Evolutionary conservation across 108 stramenopile species (phyloP), one percentile per base, ranked within the genome.

Genomic region (Aurantiochytrium sp.): DNA sequence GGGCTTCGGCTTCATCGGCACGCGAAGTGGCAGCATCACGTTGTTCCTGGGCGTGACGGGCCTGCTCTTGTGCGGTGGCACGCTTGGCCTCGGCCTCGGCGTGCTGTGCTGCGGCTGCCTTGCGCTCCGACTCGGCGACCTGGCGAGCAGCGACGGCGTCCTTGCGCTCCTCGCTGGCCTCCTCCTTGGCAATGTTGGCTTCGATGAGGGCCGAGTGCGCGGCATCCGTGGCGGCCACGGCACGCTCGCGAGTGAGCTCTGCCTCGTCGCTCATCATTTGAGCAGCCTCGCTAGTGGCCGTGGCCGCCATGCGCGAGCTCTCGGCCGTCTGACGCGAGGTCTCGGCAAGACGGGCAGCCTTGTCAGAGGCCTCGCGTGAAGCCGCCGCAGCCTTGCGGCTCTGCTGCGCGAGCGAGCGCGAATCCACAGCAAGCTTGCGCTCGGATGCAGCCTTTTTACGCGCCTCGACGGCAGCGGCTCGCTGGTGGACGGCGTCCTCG

Each of bases 131-230:
- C 76, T 28, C 76, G 49, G 51, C 49, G 10, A 53, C 6, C 6
- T 35, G 12, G 51, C 76, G 76, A 35, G 76, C 76, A 6, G 45
- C 51, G 49, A 35, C 51, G n/a, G 76, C 76, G 16, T 83, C 76
- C 76, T 83, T 47, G 51, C 76, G 76, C 51, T 83, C 76, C n/a
- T 83, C 76, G 76, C 23, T 83, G 76, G 76, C 76, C 28, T 83
- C 76, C 25, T 25, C 18, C 51, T 83, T 83, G 51, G 76, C 76
- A 12, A 83, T 25, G 25, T 83, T 45, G 19, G 76, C 76, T 18
- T 83, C 76, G 25, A 83, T 53, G 25, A 53, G 45, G 4, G 76
- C 45, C 49, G 12, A 16, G n/a, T 83, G 45, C 25, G 76, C 76
- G 3, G 51, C 49, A 12, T 83, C 76, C 6, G 45, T 83, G 4